These are phyloP conservation scores for Ustilago cynodontis DNA, from an alignment of 1,284 basidiomycete genomes.

Conservation along the genomic window DNA sequence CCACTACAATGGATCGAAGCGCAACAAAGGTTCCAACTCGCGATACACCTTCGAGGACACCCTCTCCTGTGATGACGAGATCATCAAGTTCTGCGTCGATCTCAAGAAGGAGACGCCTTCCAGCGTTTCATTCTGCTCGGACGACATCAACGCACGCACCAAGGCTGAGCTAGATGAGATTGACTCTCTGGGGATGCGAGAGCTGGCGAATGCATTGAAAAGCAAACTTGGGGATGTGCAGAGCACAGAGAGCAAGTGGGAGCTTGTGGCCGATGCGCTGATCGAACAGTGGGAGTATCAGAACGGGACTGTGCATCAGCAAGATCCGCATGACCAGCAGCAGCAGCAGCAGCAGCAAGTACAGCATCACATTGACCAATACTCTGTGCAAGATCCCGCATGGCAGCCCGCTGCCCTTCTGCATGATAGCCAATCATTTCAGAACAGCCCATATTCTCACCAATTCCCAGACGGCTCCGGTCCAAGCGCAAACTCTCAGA, in stretches of 20 bases:
- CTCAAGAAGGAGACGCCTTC: slow-evolving; percentile 29
- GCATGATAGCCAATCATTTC: neutral
- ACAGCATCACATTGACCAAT: neutral
- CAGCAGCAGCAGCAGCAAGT: slow-evolving; percentile 6
- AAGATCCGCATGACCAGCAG: too few relatives aligned
- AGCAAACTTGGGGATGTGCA: slow-evolving; percentile 17
- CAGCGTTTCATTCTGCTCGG: slow-evolving; percentile 41
- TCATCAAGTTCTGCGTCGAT: slow-evolving; percentile 40
- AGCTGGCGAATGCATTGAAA: slow-evolving; percentile 31
- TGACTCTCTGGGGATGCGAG: slow-evolving; percentile 41
- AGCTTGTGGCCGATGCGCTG: slow-evolving; percentile 31
- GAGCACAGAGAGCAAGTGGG: slow-evolving; percentile 30
- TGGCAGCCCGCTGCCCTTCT: neutral
- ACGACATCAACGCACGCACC: slow-evolving; percentile 54
- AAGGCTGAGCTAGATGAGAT: slow-evolving; percentile 44
- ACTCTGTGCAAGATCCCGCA: neutral
- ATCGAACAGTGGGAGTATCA: slow-evolving; percentile 54
- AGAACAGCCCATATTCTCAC: neutral
- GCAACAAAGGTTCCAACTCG: neutral
- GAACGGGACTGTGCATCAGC: slow-evolving; percentile 3
- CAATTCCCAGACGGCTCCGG: neutral
- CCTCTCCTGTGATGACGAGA: slow-evolving; percentile 39
- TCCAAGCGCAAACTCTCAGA: too few relatives aligned
- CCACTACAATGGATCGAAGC: slow-evolving; percentile 23
- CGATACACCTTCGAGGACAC: slow-evolving; percentile 11